These are phyloP conservation scores for Scleroderma citrinum DNA, from an alignment of 768 basidiomycete genomes.

Conservation along the genomic window DNA sequence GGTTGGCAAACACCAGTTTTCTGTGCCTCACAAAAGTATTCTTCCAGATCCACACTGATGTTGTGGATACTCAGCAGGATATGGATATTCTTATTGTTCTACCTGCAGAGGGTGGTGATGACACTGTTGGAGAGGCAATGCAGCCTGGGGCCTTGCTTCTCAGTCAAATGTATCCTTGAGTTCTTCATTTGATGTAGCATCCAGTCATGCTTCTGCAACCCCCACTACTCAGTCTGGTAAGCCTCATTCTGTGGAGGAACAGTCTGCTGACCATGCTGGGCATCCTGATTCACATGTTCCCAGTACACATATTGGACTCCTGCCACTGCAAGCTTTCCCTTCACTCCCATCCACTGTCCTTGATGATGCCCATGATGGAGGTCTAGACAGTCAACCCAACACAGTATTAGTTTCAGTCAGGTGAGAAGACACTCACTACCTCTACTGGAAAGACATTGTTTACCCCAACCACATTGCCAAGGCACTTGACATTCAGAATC, in stretches of 20 bases:
- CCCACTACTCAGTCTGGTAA: slow-evolving; percentile 25
- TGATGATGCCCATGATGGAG: slow-evolving; percentile 36
- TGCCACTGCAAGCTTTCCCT: slow-evolving; percentile 36
- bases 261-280: slow-evolving; percentile 43
- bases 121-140: slow-evolving; percentile 15
- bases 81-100: slow-evolving; percentile 15
- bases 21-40: slow-evolving; percentile 16
- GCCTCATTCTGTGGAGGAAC: slow-evolving; percentile 37
- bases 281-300: slow-evolving; percentile 40
- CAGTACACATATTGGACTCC: slow-evolving; percentile 9
- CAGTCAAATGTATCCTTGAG: slow-evolving; percentile 28
- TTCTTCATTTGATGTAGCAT: slow-evolving; percentile 41
- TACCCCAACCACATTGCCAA: no score
- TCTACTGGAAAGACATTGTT: no score
- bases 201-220: slow-evolving; percentile 36
- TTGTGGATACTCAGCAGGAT: slow-evolving; percentile 17
- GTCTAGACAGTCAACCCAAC: no score
- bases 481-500: no score
- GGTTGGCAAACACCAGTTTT: slow-evolving; percentile 21
- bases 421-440: no score
- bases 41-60: slow-evolving; percentile 11
- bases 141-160: slow-evolving; percentile 19
- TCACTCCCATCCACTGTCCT: slow-evolving; percentile 50
- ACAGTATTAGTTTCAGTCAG: no score
- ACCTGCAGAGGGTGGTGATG: slow-evolving; percentile 14